These are phyloP conservation scores for Nitzschia sp. DNA, from an alignment of 108 stramenopile genomes.

Conservation along the genomic window DNA sequence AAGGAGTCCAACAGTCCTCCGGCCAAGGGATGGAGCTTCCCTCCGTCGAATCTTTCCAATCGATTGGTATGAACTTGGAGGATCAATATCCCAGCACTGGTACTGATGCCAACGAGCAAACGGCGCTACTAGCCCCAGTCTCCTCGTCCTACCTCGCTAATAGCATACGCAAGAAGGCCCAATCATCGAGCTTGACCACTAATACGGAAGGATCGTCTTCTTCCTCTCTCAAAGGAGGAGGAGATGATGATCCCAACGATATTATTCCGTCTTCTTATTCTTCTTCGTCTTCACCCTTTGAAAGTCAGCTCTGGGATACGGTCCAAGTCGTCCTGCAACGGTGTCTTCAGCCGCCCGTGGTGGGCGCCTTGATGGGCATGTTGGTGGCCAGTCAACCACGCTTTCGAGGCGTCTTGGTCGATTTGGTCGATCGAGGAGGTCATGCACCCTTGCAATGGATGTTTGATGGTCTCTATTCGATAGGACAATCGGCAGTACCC, in stretches of 20 bases:
- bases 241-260: neutral
- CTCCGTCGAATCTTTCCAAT: neutral
- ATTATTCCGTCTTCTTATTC: neutral
- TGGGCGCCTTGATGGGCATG: conserved; percentile 68
- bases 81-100: neutral
- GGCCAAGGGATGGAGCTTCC: neutral
- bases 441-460: conserved; percentile 83
- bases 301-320: conserved; percentile 19
- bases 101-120: neutral
- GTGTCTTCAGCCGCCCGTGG: conserved; percentile 81
- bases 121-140: neutral
- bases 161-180: neutral
- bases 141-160: neutral
- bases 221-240: neutral
- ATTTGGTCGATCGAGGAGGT: conserved; percentile 52
- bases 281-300: neutral
- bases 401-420: conserved; percentile 76
- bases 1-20: neutral
- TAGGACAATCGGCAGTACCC: conserved; percentile 84
- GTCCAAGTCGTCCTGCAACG: conserved; percentile 15
- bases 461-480: conserved; percentile 80
- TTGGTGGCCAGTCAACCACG: conserved; percentile 64
- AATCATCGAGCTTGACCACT: neutral
- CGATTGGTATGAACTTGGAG: conserved; percentile 21
- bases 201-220: neutral